A percentile compares a stretch with the other conserved stretches of the same genome.
Conservation (phyloP, 2,329 filamentous ascomycete genomes). For the Cercospora sesami region DNA sequence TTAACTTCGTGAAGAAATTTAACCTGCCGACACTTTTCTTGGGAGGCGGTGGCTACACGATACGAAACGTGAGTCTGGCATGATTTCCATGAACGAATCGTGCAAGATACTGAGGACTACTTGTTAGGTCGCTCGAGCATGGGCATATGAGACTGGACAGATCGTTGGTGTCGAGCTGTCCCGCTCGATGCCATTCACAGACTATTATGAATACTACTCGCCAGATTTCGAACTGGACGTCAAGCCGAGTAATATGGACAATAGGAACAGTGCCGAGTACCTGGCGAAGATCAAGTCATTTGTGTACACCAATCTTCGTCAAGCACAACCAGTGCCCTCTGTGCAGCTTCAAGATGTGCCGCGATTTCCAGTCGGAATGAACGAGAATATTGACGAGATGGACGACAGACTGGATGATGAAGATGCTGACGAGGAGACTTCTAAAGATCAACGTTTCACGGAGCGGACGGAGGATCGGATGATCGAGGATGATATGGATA, state of each 20-base stretch:
- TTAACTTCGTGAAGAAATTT: conserved; percentile 68
- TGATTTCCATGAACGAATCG: neutral
- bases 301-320: neutral
- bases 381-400: neutral
- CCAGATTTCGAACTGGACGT: conserved; percentile 71
- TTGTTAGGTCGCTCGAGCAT: conserved; percentile 53
- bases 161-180: conserved; percentile 78
- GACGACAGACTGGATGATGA: neutral
- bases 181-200: conserved; percentile 74
- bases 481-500: neutral
- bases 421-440: neutral
- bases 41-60: conserved; percentile 69
- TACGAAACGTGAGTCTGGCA: conserved; percentile 54
- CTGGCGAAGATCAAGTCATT: conserved; percentile 62
- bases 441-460: neutral
- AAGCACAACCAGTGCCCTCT: neutral
- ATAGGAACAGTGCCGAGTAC: conserved; percentile 67
- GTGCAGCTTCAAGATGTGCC: neutral
- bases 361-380: neutral
- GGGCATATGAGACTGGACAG: conserved; percentile 69
- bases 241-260: conserved; percentile 72
- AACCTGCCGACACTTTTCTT: conserved; percentile 65
- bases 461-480: neutral
- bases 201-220: conserved; percentile 84
- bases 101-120: neutral